phyloP scores from a whole-genome alignment of 768 basidiomycete genomes.

The Sutorius australiensis region DNA sequence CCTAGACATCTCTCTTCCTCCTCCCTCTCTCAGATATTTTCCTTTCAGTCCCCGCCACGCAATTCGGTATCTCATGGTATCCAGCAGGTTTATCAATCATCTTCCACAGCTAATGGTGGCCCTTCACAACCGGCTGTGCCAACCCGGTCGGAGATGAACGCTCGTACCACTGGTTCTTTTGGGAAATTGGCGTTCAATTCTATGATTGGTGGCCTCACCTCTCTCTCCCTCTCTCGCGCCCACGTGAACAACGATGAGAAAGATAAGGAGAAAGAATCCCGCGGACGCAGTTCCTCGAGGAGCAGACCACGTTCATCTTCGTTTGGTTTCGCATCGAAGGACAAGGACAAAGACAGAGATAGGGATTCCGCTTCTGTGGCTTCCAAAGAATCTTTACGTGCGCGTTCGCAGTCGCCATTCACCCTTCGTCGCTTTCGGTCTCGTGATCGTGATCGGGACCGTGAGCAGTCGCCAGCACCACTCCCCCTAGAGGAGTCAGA shows the following conservation, averaged over 20 bases:
- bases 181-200: slow-evolving; percentile 60
- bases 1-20: slow-evolving; percentile 22
- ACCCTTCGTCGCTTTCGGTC: slow-evolving; percentile 62
- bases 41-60: slow-evolving; percentile 21
- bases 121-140: slow-evolving; percentile 4
- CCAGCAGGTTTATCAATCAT: slow-evolving; percentile 18
- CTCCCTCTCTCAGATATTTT: slow-evolving; percentile 25
- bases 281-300: slow-evolving; percentile 50
- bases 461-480: slow-evolving; percentile 54
- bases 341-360: slow-evolving; percentile 32
- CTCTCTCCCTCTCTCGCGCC: slow-evolving; percentile 58
- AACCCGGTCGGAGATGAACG: slow-evolving; percentile 34
- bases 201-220: slow-evolving; percentile 69
- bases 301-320: slow-evolving; percentile 47
- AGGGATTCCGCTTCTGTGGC: slow-evolving; percentile 35
- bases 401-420: slow-evolving; percentile 82
- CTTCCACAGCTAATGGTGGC: slow-evolving; percentile 5
- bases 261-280: slow-evolving; percentile 44
- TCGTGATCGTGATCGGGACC: slow-evolving; percentile 48
- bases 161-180: slow-evolving; percentile 47
- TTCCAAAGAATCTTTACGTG: slow-evolving; percentile 53
- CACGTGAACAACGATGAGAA: slow-evolving; percentile 39
- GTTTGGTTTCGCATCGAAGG: slow-evolving; percentile 37
- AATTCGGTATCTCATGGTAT: slow-evolving; percentile 12
- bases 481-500: slow-evolving; percentile 57